phyloP scores from a whole-genome alignment of 305 asterid genomes.

The Andrographis paniculata region DNA sequence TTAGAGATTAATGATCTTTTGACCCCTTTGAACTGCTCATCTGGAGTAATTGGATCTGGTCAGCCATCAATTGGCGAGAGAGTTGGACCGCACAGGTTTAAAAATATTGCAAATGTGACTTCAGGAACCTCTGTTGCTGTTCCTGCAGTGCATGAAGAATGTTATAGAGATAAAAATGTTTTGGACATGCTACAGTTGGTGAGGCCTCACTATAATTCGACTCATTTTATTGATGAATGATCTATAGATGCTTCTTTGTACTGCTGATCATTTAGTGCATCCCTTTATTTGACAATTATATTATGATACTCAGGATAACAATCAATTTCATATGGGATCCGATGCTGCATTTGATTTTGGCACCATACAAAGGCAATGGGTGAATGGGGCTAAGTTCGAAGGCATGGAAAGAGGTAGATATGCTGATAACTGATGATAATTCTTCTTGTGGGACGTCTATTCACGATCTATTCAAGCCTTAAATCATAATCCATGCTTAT shows the following conservation, averaged over 20 bases:
- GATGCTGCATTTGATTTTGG: constrained; percentile 19
- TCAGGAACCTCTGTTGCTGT: constrained; percentile 17
- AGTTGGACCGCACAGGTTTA: constrained; percentile 18
- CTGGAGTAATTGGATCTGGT: constrained; percentile 17
- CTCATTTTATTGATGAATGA: no score
- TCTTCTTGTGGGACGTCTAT: constrained; percentile 24
- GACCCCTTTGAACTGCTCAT: constrained; percentile 24
- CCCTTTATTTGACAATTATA: neutral
- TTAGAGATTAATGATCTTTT: constrained; percentile 48
- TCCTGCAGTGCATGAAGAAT: constrained; percentile 20
- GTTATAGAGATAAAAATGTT: constrained; percentile 14
- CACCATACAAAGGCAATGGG: constrained; percentile 15
- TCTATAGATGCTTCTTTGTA: neutral
- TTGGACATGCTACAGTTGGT: constrained; percentile 26
- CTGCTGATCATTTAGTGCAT: neutral
- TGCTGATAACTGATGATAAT: constrained; percentile 36
- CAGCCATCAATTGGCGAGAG: constrained; percentile 15
- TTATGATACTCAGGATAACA: constrained; percentile 28
- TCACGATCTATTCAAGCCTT: constrained; percentile 23
- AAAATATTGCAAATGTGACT: constrained; percentile 14
- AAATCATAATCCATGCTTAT: constrained; percentile 20
- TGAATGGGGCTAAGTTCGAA: constrained; percentile 17
- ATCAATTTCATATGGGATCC: constrained; percentile 19
- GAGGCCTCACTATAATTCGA: constrained; percentile 13
- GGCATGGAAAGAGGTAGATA: constrained; percentile 39